phyloP scores from a whole-genome alignment of 208 protist genomes.

The Trypanosoma rangeli region DNA sequence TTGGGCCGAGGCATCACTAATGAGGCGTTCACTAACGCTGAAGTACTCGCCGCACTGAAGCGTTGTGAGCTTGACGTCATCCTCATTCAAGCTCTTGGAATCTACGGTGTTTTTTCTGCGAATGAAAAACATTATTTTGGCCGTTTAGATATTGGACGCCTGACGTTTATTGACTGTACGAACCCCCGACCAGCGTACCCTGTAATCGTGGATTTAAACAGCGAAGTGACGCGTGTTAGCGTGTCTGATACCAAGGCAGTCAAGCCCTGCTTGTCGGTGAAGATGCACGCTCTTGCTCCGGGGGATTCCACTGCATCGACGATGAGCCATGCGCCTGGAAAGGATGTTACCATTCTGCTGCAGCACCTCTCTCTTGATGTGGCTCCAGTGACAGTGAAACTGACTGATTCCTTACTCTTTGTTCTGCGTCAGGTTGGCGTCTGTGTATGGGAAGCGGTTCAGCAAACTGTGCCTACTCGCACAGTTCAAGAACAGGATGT shows the following conservation, averaged over 20 bases:
- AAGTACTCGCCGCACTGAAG: conserved; percentile 31
- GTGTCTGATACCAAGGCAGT: neutral
- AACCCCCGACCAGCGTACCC: conserved; percentile 40
- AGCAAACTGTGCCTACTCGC: neutral
- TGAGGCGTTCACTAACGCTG: conserved; percentile 27
- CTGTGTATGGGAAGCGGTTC: conserved; percentile 11
- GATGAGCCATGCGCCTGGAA: neutral
- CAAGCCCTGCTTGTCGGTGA: conserved; percentile 22
- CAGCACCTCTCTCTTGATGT: conserved; percentile 39
- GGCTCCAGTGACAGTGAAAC: conserved; percentile 36
- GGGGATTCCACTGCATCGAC: neutral
- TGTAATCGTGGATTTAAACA: conserved; percentile 29
- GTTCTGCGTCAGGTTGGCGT: conserved; percentile 31
- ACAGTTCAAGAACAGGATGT: neutral
- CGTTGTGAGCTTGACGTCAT: conserved; percentile 56
- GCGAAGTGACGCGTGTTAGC: neutral
- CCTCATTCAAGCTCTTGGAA: conserved; percentile 39
- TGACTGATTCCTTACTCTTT: conserved; percentile 64
- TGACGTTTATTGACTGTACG: conserved; percentile 68
- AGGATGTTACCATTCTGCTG: conserved; percentile 33
- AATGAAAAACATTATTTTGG: conserved; percentile 58
- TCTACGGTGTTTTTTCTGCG: conserved; percentile 38
- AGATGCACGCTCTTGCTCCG: conserved; percentile 8
- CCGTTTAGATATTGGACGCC: conserved; percentile 35
- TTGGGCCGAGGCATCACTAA: conserved; percentile 9